Conservation (phyloP, 495 filamentous ascomycete species). For the Daldinia vernicosa region DNA sequence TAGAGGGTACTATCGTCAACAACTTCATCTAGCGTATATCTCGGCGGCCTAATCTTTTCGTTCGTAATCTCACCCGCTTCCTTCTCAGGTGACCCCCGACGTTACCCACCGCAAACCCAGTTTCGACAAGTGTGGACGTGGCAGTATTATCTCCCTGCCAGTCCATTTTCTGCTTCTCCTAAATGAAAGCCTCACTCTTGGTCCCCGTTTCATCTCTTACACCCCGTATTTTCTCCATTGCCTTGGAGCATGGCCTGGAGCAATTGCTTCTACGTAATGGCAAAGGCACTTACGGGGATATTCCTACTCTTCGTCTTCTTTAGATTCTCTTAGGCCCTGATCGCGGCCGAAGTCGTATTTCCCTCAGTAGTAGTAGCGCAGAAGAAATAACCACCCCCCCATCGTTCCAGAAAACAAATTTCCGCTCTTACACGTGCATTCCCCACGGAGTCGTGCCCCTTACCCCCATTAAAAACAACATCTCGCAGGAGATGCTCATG, state of each 20-base stretch:
- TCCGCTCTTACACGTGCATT: background rate
- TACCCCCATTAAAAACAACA: background rate
- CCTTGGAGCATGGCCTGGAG: slow-evolving; percentile 24
- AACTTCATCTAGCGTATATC: slow-evolving; percentile 33
- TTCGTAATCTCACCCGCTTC: slow-evolving; percentile 42
- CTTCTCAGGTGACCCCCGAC: slow-evolving; percentile 43
- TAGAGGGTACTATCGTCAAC: slow-evolving; percentile 6
- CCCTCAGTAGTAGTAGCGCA: background rate
- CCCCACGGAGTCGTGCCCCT: background rate
- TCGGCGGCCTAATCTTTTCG: slow-evolving; percentile 37
- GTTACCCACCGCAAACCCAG: slow-evolving; percentile 40
- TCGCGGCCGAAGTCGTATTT: slow-evolving; percentile 48
- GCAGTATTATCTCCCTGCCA: slow-evolving; percentile 29
- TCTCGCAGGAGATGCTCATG: background rate
- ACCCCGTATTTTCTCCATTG: slow-evolving; percentile 24
- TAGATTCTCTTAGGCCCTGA: slow-evolving; percentile 44
- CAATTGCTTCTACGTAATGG: slow-evolving; percentile 53
- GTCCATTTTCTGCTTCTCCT: slow-evolving; percentile 37
- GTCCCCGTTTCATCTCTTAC: slow-evolving; percentile 42
- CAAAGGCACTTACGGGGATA: slow-evolving; percentile 52
- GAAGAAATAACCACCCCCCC: background rate
- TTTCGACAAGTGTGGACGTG: slow-evolving; percentile 39
- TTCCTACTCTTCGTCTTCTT: slow-evolving; percentile 54
- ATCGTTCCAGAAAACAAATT: background rate
- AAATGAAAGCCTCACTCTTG: slow-evolving; percentile 29